phyloP scores from a whole-genome alignment of 2,329 filamentous ascomycete species.

The Chaetoscypha palmicola region DNA sequence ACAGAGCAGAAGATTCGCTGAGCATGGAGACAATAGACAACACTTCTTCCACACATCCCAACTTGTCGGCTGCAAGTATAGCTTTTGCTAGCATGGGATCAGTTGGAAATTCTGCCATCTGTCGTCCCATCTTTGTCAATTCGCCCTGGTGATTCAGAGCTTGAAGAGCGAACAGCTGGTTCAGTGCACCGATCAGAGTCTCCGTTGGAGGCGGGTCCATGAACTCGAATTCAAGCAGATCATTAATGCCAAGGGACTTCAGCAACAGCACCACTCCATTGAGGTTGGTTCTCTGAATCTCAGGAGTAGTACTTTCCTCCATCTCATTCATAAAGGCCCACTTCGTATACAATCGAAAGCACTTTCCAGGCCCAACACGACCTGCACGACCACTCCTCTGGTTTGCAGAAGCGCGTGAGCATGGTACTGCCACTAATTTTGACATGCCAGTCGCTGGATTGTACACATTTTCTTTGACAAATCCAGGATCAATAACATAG shows the following conservation, averaged over 20 bases:
- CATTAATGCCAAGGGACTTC: slow-evolving; percentile 85
- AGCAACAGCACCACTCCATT: slow-evolving; percentile 77
- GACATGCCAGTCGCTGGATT: slow-evolving; percentile 91
- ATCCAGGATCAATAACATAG: slow-evolving; percentile 92
- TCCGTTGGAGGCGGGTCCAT: slow-evolving; percentile 90
- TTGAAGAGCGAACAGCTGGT: slow-evolving; percentile 85
- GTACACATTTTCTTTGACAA: slow-evolving; percentile 92
- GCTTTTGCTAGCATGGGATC: slow-evolving; percentile 88
- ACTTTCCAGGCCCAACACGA: slow-evolving; percentile 85
- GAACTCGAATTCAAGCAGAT: slow-evolving; percentile 90
- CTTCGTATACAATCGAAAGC: slow-evolving; percentile 88
- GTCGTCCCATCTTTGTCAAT: slow-evolving; percentile 81
- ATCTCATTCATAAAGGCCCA: slow-evolving; percentile 93
- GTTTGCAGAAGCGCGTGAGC: slow-evolving; percentile 84
- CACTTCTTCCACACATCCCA: slow-evolving; percentile 90
- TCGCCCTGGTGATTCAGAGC: slow-evolving; percentile 83
- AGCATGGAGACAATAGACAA: slow-evolving; percentile 93
- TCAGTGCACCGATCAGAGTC: slow-evolving; percentile 79
- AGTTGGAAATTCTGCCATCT: slow-evolving; percentile 93
- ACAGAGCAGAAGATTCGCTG: slow-evolving; percentile 78
- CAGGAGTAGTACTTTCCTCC: slow-evolving; percentile 83
- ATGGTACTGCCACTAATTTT: slow-evolving; percentile 82
- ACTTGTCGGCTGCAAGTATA: slow-evolving; percentile 79
- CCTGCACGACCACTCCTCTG: slow-evolving; percentile 90
- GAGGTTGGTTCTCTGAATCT: slow-evolving; percentile 87